Evolutionary conservation across 192 early-diverging fungal species (phyloP).

Genomic region (Globomyces pollinis-pini): DNA sequence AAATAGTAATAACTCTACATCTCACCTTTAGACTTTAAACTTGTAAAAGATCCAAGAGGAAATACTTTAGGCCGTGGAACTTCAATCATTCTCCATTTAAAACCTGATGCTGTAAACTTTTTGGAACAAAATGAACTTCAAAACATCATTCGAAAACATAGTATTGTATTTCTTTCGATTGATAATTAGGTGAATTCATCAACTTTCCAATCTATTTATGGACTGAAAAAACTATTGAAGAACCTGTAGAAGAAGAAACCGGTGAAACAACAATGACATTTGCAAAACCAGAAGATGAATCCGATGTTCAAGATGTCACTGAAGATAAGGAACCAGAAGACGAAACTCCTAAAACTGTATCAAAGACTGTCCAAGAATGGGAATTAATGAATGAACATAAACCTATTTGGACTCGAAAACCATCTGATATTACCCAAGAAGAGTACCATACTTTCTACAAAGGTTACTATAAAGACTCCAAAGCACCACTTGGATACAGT

Average conservation of each 20-base stretch:
- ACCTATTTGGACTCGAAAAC: constrained; percentile 86
- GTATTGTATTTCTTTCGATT: too few species aligned
- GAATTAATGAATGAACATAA: constrained; percentile 83
- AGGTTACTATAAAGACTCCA: constrained; percentile 61
- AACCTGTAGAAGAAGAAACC: constrained; percentile 35
- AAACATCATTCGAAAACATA: constrained; percentile 71
- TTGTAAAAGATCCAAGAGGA: constrained; percentile 81
- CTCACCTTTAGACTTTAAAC: constrained; percentile 81
- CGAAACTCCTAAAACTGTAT: constrained; percentile 48
- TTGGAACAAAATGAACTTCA: constrained; percentile 63
- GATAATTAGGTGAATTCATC: constrained; percentile 96
- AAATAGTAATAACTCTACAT: too few species aligned
- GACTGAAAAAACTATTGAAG: constrained; percentile 46
- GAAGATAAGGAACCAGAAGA: constrained; percentile 33
- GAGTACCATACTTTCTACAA: constrained; percentile 92
- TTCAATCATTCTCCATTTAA: constrained; percentile 83
- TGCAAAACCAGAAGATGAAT: constrained; percentile 31
- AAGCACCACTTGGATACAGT: constrained; percentile 68
- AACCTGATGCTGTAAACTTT: constrained; percentile 78
- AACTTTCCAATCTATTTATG: constrained; percentile 94
- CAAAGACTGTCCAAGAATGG: constrained; percentile 53
- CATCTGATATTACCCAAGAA: constrained; percentile 62
- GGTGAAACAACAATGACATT: too few species aligned
- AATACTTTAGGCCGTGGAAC: constrained; percentile 91
- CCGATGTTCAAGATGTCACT: constrained; percentile 48